Base-by-base conservation (phyloP, 2,329 filamentous ascomycete species). In the Aspergillus puulaauensis region DNA sequence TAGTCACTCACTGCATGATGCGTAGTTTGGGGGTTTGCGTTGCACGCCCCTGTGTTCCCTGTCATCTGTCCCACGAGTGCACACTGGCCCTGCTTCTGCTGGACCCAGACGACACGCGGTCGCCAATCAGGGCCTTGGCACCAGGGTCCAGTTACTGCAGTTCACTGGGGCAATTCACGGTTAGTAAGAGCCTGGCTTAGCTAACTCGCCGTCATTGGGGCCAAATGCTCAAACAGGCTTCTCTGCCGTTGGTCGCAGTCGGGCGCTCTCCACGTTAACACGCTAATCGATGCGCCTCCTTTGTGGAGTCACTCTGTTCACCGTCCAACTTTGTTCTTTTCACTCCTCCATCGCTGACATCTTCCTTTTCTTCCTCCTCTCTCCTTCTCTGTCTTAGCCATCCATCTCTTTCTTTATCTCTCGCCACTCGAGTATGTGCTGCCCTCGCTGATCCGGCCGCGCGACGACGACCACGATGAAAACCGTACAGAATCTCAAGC, bases 391-490 rank as follows among this genome's bases (percentile, higher is more conserved):
- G 44, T 37, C 23, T 45, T 47, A 39, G 43, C 51, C 35, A 23
- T 37, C 43, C 21, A 21, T 51, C 35, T 44, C 44, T 19, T 21
- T 21, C 21, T 21, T 21, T 9, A 14, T 49, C 19, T n/a, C 17
- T 43, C n/a, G 3, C 11, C 27, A 6, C 6, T 46, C 33, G 43
- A 43, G 49, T 57, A 57, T 57, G 55, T 24, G 44, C 43, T 17
- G 17, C 9, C 33, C 15, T 31, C 35, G 23, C 44, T 8, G 27
- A 8, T 44, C 24, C 21, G 6, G n/a, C 54, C 39, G 21, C 14
- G 53, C 54, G 54, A 43, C 49, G 49, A 45, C 49, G 5, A 37
- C 35, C 35, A 58, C 46, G 45, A 58, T 58, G 56, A 55, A 37
- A 37, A 19, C 52, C 35, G 33, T 54, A 27, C 41, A 45, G 6